phyloP scores from a whole-genome alignment of 495 filamentous ascomycete species.

The Neurospora africana region DNA sequence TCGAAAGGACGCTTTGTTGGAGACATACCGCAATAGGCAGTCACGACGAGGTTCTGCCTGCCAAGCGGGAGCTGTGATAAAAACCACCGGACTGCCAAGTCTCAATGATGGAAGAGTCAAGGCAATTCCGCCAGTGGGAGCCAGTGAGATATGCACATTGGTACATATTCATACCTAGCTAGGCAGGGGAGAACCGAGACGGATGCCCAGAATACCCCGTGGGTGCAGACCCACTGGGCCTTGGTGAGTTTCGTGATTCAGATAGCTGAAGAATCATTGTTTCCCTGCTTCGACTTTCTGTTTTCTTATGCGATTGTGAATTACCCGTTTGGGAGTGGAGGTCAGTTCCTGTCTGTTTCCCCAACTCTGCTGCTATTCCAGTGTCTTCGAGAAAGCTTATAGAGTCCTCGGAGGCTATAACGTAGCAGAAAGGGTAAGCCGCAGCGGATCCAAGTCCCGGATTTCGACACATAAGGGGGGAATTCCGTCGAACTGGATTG shows the following conservation, averaged over 20 bases:
- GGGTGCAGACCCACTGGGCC: background rate
- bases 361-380: too few relatives aligned
- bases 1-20: background rate
- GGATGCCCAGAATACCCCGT: background rate
- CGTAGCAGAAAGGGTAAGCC: background rate
- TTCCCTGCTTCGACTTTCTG: background rate
- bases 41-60: background rate
- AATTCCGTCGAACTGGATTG: background rate
- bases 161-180: background rate
- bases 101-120: background rate
- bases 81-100: background rate
- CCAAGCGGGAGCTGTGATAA: background rate
- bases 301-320: background rate
- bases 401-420: background rate
- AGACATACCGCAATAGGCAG: background rate
- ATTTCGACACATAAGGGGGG: background rate
- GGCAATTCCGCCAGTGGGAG: background rate
- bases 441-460: background rate
- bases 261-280: background rate
- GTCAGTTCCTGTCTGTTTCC: too few relatives aligned
- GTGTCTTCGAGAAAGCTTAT: background rate
- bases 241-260: background rate
- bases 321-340: too few relatives aligned
- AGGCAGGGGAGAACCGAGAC: background rate
- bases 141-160: background rate